Evolutionary conservation across 2,329 filamentous ascomycete genomes (phyloP).

Genomic region (Erysiphe pulchra): DNA sequence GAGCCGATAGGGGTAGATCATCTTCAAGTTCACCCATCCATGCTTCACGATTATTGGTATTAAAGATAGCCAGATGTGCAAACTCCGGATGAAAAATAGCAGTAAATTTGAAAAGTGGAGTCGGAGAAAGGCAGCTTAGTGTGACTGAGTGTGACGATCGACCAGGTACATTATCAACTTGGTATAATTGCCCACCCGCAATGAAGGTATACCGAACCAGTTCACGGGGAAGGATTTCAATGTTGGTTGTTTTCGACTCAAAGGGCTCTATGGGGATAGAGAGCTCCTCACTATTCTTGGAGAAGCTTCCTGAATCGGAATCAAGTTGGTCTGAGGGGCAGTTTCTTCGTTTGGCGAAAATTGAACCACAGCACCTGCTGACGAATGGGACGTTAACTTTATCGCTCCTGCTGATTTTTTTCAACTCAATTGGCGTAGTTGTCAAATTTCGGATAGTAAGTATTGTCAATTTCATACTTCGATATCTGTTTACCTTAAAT

Average conservation of each 20-base stretch:
- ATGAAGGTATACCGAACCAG: constrained; percentile 52
- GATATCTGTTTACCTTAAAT: too few relatives aligned
- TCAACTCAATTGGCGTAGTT: constrained; percentile 43
- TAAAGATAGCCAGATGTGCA: constrained; percentile 37
- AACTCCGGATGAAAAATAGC: constrained; percentile 34
- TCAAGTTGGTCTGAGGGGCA: constrained; percentile 14
- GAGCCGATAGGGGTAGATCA: constrained; percentile 44
- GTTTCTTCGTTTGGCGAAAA: constrained; percentile 19
- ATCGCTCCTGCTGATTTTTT: constrained; percentile 47
- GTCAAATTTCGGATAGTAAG: constrained; percentile 69
- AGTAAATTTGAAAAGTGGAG: constrained; percentile 30
- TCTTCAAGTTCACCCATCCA: constrained; percentile 68
- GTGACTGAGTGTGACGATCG: constrained; percentile 30
- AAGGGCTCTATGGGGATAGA: constrained; percentile 43
- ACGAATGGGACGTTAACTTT: constrained; percentile 14
- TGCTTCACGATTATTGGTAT: constrained; percentile 36
- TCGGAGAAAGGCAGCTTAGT: constrained; percentile 28
- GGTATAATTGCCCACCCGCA: constrained; percentile 36
- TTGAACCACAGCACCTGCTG: constrained; percentile 20
- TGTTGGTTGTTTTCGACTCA: constrained; percentile 32
- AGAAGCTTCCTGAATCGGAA: constrained; percentile 26
- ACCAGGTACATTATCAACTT: constrained; percentile 41
- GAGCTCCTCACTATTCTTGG: constrained; percentile 34
- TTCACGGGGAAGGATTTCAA: constrained; percentile 34
- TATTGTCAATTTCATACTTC: constrained; percentile 6